Percentiles rank a stretch among this genome's conserved stretches.
Evolutionary conservation across 1,284 basidiomycete species (phyloP).

Genomic region (Sanghuangporus baumii): DNA sequence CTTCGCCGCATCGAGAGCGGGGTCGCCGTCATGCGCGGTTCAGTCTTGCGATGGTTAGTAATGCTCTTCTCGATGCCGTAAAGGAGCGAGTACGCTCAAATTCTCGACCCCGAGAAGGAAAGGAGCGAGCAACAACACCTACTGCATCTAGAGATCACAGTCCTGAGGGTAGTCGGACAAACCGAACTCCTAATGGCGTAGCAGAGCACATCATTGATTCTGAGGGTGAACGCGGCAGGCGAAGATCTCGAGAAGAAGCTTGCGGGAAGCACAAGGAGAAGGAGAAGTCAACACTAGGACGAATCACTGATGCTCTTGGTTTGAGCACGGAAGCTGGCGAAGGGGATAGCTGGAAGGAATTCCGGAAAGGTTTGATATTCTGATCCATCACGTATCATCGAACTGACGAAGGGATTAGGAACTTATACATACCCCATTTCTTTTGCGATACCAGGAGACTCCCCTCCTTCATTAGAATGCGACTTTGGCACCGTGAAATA

Average conservation of each 20-base stretch:
- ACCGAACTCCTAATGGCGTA: constrained; percentile 15
- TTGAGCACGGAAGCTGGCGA: constrained; percentile 33
- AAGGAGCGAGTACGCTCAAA: constrained; percentile 38
- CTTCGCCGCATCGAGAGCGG: constrained; percentile 17
- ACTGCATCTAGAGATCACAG: constrained; percentile 12
- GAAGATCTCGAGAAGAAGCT: constrained; percentile 8
- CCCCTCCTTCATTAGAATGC: constrained; percentile 77
- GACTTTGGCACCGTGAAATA: constrained; percentile 80
- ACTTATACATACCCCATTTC: constrained; percentile 94
- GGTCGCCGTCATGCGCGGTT: constrained; percentile 34
- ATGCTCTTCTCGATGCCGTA: constrained; percentile 33
- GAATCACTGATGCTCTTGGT: constrained; percentile 16
- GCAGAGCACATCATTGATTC: constrained; percentile 1
- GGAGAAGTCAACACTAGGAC: constrained; percentile 10
- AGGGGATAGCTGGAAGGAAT: constrained; percentile 79
- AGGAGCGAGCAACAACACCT: constrained; percentile 5
- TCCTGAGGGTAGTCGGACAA: constrained; percentile 11
- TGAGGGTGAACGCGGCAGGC: constrained; percentile 6
- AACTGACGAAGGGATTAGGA: constrained; percentile 38
- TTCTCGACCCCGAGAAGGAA: constrained; percentile 23
- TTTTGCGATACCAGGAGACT: constrained; percentile 76
- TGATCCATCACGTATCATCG: not conserved
- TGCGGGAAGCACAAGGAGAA: constrained; percentile 14
- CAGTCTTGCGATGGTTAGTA: constrained; percentile 32
- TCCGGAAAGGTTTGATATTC: constrained; percentile 68